These are phyloP conservation scores for Cryptosporidium muris DNA, from an alignment of 169 alveolate genomes.

Conservation along the genomic window DNA sequence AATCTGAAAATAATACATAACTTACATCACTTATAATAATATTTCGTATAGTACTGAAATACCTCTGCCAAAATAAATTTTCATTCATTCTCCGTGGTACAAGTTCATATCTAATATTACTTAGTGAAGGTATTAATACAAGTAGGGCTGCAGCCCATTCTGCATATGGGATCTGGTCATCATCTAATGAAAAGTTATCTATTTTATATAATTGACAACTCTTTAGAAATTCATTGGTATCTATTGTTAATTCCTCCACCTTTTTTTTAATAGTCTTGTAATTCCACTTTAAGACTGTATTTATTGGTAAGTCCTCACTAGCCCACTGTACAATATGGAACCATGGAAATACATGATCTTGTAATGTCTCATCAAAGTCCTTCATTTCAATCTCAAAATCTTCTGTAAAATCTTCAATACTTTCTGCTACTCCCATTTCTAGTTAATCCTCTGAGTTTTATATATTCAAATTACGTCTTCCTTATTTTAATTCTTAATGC, in stretches of 20 bases:
- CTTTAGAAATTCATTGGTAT: constrained; percentile 42
- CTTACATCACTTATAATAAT: constrained; percentile 61
- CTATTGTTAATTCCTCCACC: constrained; percentile 41
- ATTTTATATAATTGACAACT: constrained; percentile 56
- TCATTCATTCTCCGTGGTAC: constrained; percentile 74
- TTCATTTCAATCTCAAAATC: constrained; percentile 49
- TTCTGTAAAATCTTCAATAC: constrained; percentile 54
- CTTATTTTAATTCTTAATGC: background rate
- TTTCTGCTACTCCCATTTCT: constrained; percentile 54
- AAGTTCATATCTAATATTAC: constrained; percentile 67
- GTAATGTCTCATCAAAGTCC: constrained; percentile 69
- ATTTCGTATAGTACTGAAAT: constrained; percentile 70
- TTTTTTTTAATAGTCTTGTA: constrained; percentile 56
- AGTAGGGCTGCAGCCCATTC: constrained; percentile 73
- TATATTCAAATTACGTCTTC: background rate
- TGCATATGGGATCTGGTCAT: constrained; percentile 26
- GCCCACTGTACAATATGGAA: constrained; percentile 75
- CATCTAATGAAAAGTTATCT: constrained; percentile 63
- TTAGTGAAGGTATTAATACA: constrained; percentile 53
- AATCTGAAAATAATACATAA: background rate
- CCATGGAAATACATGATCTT: constrained; percentile 74
- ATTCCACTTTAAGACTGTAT: constrained; percentile 73
- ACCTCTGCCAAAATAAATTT: constrained; percentile 74
- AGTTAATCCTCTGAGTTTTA: background rate
- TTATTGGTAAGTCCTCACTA: constrained; percentile 68